A percentile compares a stretch with the other conserved stretches of the same genome.
Evolutionary conservation across 2,329 filamentous ascomycete genomes (phyloP).

Genomic region (Ascocoryne sarcoides): DNA sequence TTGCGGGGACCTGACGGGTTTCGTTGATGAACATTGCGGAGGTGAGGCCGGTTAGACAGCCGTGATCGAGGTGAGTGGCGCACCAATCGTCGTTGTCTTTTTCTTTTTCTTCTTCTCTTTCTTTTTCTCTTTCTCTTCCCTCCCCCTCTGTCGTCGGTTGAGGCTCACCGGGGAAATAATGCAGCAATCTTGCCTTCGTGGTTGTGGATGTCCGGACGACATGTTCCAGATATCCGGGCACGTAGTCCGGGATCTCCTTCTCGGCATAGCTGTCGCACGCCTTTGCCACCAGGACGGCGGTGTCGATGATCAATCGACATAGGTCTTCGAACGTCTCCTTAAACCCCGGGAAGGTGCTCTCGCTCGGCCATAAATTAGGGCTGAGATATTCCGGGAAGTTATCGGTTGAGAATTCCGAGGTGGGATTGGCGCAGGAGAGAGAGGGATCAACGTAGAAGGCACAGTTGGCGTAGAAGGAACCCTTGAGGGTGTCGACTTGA

Average conservation of each 20-base stretch:
- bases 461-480: slow-evolving; percentile 78
- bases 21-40: slow-evolving; percentile 96
- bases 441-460: slow-evolving; percentile 62
- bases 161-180: slow-evolving; percentile 70
- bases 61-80: slow-evolving; percentile 81
- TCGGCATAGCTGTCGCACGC: slow-evolving; percentile 82
- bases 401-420: slow-evolving; percentile 44
- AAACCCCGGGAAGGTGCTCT: slow-evolving; percentile 65
- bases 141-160: neutral
- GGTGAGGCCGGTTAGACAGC: slow-evolving; percentile 87
- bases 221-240: slow-evolving; percentile 69
- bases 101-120: slow-evolving; percentile 30
- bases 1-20: slow-evolving; percentile 31
- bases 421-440: slow-evolving; percentile 54
- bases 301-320: slow-evolving; percentile 80
- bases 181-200: slow-evolving; percentile 83
- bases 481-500: slow-evolving; percentile 71
- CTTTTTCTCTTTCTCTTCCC: too few species aligned
- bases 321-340: slow-evolving; percentile 62
- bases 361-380: slow-evolving; percentile 78
- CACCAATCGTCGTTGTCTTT: slow-evolving; percentile 82
- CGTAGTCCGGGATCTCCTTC: slow-evolving; percentile 69
- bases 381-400: slow-evolving; percentile 83
- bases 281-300: slow-evolving; percentile 78
- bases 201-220: slow-evolving; percentile 80